Evolutionary conservation across 805 yeast species (phyloP).

Genomic region (Saccharomyces kudriavzevii): DNA sequence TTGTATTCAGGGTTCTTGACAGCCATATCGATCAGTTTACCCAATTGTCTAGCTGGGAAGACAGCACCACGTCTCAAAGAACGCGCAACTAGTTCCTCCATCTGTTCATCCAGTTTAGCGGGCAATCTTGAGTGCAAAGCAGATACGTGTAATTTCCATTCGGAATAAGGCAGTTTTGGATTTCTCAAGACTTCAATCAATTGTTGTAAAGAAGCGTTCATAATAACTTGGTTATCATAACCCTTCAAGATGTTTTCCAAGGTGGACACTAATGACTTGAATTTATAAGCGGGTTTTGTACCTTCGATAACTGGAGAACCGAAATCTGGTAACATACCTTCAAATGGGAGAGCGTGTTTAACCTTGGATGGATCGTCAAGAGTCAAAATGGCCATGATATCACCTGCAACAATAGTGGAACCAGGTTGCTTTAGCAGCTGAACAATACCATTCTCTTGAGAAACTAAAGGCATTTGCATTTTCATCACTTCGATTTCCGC

Average conservation of each 20-base stretch:
- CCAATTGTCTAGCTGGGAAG: slow-evolving; percentile 86
- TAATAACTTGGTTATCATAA: slow-evolving; percentile 89
- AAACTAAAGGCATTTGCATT: slow-evolving; percentile 96
- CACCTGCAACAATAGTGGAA: slow-evolving; percentile 94
- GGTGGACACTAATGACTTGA: slow-evolving; percentile 47
- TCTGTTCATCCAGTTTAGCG: slow-evolving; percentile 57
- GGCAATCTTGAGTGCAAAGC: slow-evolving; percentile 92
- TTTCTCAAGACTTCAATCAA: slow-evolving; percentile 67
- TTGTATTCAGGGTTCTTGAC: slow-evolving; percentile 42
- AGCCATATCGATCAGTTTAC: slow-evolving; percentile 61
- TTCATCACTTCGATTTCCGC: slow-evolving; percentile 99
- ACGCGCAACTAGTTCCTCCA: slow-evolving; percentile 61
- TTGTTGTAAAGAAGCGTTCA: slow-evolving; percentile 73
- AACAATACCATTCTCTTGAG: slow-evolving; percentile 87
- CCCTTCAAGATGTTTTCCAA: slow-evolving; percentile 79
- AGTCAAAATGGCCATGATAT: slow-evolving; percentile 87
- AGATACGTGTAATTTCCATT: slow-evolving; percentile 79
- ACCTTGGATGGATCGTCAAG: slow-evolving; percentile 96
- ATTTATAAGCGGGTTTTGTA: slow-evolving; percentile 73
- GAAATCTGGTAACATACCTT: slow-evolving; percentile 83
- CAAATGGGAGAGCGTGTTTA: slow-evolving; percentile 91
- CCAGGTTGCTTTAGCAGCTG: slow-evolving; percentile 97
- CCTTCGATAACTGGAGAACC: slow-evolving; percentile 83
- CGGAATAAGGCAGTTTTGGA: slow-evolving; percentile 82
- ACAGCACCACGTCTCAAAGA: slow-evolving; percentile 58